Evolutionary conservation across 2,329 filamentous ascomycete genomes (phyloP), one percentile per base, ranked within the genome.

Genomic region (Ophiostoma pallidulum): DNA sequence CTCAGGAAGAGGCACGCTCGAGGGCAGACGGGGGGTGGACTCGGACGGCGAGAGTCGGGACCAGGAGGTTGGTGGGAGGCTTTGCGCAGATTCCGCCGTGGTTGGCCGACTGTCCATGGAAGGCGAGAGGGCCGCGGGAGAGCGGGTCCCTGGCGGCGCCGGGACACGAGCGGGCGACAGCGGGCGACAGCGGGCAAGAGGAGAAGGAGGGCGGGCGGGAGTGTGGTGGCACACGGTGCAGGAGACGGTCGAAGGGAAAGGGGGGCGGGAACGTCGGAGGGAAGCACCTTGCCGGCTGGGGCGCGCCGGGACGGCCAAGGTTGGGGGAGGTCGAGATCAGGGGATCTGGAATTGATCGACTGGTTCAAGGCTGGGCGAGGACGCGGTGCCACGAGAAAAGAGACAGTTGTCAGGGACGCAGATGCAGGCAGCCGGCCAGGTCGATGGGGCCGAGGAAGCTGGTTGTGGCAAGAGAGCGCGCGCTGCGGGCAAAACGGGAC

Each of bases 91-190:
- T 63, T 73, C 70, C 62, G 68, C 66, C 61, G 70, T 65, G 54
- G 67, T 65, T 59, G 70, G 65, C 65, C 66, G 69, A 63, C 68
- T 65, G 65, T 74, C 71, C 71, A 74, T 74, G 66, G 50, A 70
- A 72, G 59, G 53, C 46, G 45, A 51, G 18, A 43, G 45, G 45
- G 44, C 48, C 50, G 50, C 48, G 35, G 35, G 14, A 22, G 33
- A 35, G 48, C 50, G 48, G 49, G 38, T 46, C 49, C 49, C 47
- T 41, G 29, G 22, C 36, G 28, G 18, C 37, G 24, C 47, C 41
- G 35, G 50, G 48, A 41, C 40, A 20, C 14, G 31, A 33, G 36
- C 32, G 20, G 28, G 29, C 28, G 36, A n/a, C n/a, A n/a, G n/a
- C 26, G 36, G 45, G 8, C n/a, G 38, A 16, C 14, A 9, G 13